A percentile compares a stretch with the other conserved stretches of the same genome.
Conservation (phyloP, 108 stramenopile species). For the Skeletonema menzelii region DNA sequence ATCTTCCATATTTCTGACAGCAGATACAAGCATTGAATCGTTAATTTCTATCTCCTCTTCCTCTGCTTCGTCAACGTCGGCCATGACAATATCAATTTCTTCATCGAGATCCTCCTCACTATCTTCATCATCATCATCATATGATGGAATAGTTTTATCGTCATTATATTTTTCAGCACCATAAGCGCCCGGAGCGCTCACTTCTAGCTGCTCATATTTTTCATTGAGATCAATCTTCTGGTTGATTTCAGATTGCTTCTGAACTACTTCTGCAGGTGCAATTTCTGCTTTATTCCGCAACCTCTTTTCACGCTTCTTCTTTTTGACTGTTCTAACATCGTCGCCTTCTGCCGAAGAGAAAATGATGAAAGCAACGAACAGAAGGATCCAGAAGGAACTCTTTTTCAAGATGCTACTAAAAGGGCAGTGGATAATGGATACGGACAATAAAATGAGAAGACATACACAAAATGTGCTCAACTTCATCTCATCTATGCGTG, state of each 20-base stretch:
- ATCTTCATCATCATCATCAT: conserved; percentile 4
- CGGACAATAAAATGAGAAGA: not conserved
- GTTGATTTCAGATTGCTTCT: conserved; percentile 4
- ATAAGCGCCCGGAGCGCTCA: not conserved
- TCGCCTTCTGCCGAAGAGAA: not conserved
- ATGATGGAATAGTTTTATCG: not conserved
- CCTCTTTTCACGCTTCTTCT: conserved; percentile 8
- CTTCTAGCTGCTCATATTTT: not conserved
- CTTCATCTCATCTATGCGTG: not conserved
- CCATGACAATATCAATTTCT: conserved; percentile 21
- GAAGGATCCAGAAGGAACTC: conserved; percentile 9
- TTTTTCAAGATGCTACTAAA: conserved; percentile 11
- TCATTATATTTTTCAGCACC: not conserved
- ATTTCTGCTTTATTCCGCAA: conserved; percentile 35
- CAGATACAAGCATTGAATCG: conserved; percentile 29
- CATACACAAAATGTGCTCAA: not conserved
- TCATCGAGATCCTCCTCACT: conserved; percentile 27
- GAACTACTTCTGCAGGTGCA: conserved; percentile 12
- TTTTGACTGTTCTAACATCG: not conserved
- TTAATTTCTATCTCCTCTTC: conserved; percentile 47
- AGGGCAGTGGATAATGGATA: not conserved
- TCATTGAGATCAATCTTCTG: conserved; percentile 12
- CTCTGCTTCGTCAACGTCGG: conserved; percentile 40
- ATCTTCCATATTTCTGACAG: conserved; percentile 44
- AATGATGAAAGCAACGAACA: conserved; percentile 16